Evolutionary conservation across 352 stramenopile genomes (phyloP).

Genomic region (Phytophthora chlamydospora): DNA sequence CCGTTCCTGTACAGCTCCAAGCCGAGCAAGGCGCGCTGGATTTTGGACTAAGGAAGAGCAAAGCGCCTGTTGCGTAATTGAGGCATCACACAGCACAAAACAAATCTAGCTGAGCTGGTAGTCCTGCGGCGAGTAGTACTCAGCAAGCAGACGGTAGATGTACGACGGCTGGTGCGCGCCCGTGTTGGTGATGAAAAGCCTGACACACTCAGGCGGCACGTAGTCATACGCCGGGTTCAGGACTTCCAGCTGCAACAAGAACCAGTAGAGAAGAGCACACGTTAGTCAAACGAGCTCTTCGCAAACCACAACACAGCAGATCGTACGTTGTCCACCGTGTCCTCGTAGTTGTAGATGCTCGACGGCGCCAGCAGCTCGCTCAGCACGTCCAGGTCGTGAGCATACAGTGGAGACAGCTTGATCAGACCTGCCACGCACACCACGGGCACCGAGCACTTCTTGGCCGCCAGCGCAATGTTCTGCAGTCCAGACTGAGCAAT

Average conservation of each 20-base stretch:
- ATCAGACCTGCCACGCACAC: conserved; percentile 97
- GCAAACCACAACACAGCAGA: not conserved
- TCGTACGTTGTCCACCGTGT: conserved; percentile 87
- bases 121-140: conserved; percentile 98
- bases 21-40: conserved; percentile 47
- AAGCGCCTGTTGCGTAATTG: conserved; percentile 24
- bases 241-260: conserved; percentile 86
- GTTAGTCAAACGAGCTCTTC: conserved; percentile 20
- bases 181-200: conserved; percentile 98
- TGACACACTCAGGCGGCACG: conserved; percentile 96
- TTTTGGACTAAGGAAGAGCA: conserved; percentile 50
- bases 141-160: conserved; percentile 97
- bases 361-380: conserved; percentile 91
- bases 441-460: conserved; percentile 96
- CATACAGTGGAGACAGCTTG: conserved; percentile 98
- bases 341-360: conserved; percentile 91
- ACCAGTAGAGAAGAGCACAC: conserved; percentile 9
- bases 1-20: conserved; percentile 78
- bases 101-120: conserved; percentile 81
- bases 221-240: conserved; percentile 98
- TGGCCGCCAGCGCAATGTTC: conserved; percentile 95
- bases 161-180: conserved; percentile 98
- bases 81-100: conserved; percentile 21
- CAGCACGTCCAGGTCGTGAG: conserved; percentile 97
- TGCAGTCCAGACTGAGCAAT: conserved; percentile 95